A percentile compares a stretch with the other conserved stretches of the same genome.
phyloP scores from a whole-genome alignment of 1,284 basidiomycete species.

The Paramarasmius palmivorus region DNA sequence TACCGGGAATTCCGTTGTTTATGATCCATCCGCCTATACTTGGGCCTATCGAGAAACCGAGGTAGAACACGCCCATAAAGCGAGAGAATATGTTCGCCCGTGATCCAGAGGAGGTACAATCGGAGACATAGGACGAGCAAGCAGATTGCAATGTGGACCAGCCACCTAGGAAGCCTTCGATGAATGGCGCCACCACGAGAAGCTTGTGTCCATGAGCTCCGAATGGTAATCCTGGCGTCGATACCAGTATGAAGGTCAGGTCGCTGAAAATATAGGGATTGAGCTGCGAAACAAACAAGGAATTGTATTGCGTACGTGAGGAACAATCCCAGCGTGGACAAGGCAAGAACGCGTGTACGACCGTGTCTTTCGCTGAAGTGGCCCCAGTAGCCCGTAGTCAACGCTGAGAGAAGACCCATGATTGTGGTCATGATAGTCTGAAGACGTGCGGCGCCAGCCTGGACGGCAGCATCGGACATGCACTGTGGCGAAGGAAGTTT shows the following conservation, averaged over 20 bases:
- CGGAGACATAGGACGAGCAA: constrained; percentile 82
- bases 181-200: constrained; percentile 77
- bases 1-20: constrained; percentile 40
- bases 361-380: constrained; percentile 79
- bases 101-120: constrained; percentile 84
- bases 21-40: constrained; percentile 74
- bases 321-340: constrained; percentile 71
- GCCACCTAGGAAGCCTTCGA: constrained; percentile 88
- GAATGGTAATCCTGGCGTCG: constrained; percentile 65
- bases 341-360: constrained; percentile 72
- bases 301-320: constrained; percentile 57
- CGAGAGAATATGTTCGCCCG: constrained; percentile 81
- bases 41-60: constrained; percentile 77
- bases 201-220: constrained; percentile 70
- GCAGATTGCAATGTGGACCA: constrained; percentile 80
- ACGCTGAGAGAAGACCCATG: constrained; percentile 79
- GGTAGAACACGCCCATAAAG: constrained; percentile 68
- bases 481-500: constrained; percentile 53
- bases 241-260: constrained; percentile 75
- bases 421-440: constrained; percentile 74
- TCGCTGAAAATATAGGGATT: constrained; percentile 50
- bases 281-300: constrained; percentile 12
- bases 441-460: constrained; percentile 64
- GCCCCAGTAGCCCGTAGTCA: constrained; percentile 91
- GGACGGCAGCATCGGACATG: constrained; percentile 61